Evolutionary conservation across 1,284 basidiomycete species (phyloP).

Genomic region (Cryptococcus floricola): DNA sequence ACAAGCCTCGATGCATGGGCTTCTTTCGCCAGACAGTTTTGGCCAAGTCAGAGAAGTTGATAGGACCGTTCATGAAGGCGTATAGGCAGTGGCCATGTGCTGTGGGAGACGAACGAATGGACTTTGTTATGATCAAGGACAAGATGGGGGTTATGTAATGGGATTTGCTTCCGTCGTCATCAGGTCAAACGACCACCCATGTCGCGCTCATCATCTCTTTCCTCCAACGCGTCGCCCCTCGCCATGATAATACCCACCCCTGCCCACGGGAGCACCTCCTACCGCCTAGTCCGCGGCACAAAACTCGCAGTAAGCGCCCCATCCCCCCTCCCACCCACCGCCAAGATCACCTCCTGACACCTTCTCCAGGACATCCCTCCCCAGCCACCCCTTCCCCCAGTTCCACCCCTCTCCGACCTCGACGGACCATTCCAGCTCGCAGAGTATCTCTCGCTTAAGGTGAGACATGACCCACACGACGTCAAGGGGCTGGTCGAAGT

Average conservation of each 20-base stretch:
- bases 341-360: neutral
- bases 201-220: neutral
- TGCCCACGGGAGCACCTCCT: neutral
- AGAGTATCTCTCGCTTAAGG: constrained; percentile 86
- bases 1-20: no score
- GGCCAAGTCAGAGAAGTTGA: no score
- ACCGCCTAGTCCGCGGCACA: constrained; percentile 19
- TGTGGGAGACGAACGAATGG: no score
- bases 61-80: no score
- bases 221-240: neutral
- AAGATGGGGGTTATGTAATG: no score
- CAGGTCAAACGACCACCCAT: no score
- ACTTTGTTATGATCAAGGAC: no score
- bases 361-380: constrained; percentile 28
- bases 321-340: neutral
- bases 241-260: constrained; percentile 9
- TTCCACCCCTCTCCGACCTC: constrained; percentile 48
- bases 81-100: no score
- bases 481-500: constrained; percentile 74
- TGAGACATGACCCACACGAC: constrained; percentile 80
- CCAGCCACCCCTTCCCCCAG: constrained; percentile 20
- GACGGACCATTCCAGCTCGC: constrained; percentile 92
- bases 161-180: no score
- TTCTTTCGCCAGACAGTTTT: no score
- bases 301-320: constrained; percentile 24